Evolutionary conservation across 2,329 filamentous ascomycete species (phyloP).

Genomic region (Colletotrichum shisoi): DNA sequence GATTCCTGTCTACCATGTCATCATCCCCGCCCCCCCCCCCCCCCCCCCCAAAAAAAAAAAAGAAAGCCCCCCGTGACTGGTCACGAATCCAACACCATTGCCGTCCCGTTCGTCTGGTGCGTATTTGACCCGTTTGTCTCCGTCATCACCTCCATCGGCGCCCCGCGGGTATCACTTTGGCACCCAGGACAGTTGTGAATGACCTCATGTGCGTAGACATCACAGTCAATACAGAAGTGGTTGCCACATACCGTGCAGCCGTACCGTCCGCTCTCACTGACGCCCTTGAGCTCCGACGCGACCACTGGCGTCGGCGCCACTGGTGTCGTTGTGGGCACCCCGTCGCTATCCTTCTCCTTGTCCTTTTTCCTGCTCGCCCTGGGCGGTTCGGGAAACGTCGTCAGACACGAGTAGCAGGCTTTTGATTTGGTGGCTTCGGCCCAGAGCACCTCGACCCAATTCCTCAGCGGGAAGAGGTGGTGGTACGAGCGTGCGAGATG

Average conservation of each 20-base stretch:
- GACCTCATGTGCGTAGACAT: slow-evolving; percentile 92
- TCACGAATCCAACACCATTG: slow-evolving; percentile 56
- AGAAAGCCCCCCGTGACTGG: no score
- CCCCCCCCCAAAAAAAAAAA: no score
- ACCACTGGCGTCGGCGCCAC: slow-evolving; percentile 40
- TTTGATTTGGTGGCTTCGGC: slow-evolving; percentile 66
- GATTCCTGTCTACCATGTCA: neutral
- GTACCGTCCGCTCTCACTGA: slow-evolving; percentile 87
- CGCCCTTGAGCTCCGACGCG: slow-evolving; percentile 60
- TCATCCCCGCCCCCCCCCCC: neutral
- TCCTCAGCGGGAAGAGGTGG: slow-evolving; percentile 86
- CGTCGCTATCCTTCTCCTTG: slow-evolving; percentile 39
- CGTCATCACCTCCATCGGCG: slow-evolving; percentile 38
- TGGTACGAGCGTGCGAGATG: slow-evolving; percentile 93
- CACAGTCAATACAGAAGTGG: slow-evolving; percentile 98
- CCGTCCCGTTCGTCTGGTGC: slow-evolving; percentile 48
- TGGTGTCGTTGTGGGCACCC: slow-evolving; percentile 34
- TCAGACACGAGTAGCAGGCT: slow-evolving; percentile 81
- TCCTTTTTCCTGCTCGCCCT: slow-evolving; percentile 41
- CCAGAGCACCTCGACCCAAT: slow-evolving; percentile 93
- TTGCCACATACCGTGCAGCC: slow-evolving; percentile 85
- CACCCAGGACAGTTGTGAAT: slow-evolving; percentile 97
- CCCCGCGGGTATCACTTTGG: slow-evolving; percentile 60
- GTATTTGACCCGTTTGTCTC: slow-evolving; percentile 45
- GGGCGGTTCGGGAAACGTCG: slow-evolving; percentile 69